phyloP scores from a whole-genome alignment of 1,284 basidiomycete genomes.

The Trichosporon sp. region DNA sequence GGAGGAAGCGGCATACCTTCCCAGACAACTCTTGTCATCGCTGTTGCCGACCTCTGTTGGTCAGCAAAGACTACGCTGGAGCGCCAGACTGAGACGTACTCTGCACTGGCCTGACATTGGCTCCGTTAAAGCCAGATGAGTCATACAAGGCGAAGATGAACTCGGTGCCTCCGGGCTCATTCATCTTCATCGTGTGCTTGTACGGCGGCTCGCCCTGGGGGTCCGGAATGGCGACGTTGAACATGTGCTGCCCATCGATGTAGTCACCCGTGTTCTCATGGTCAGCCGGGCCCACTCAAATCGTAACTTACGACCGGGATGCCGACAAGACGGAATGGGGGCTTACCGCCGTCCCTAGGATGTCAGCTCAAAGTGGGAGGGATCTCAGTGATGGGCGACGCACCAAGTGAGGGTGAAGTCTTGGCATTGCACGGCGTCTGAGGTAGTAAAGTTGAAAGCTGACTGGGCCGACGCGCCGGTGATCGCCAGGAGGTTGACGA shows the following conservation, averaged over 20 bases:
- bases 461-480: slow-evolving; percentile 4
- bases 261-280: slow-evolving; percentile 24
- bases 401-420: slow-evolving; percentile 40
- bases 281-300: neutral
- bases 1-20: slow-evolving; percentile 10
- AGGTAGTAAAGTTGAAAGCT: slow-evolving; percentile 36
- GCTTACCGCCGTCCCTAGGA: slow-evolving; percentile 36
- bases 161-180: slow-evolving; percentile 34
- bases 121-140: slow-evolving; percentile 36
- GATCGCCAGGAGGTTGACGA: neutral
- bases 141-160: slow-evolving; percentile 41
- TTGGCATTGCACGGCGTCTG: slow-evolving; percentile 37
- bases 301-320: slow-evolving; percentile 28
- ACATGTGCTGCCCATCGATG: slow-evolving; percentile 26
- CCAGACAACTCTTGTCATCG: slow-evolving; percentile 29
- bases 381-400: slow-evolving; percentile 1
- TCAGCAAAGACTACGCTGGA: neutral
- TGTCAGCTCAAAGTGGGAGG: slow-evolving; percentile 7
- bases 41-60: slow-evolving; percentile 13
- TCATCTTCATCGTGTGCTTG: slow-evolving; percentile 29
- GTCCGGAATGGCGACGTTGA: slow-evolving; percentile 38
- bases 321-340: slow-evolving; percentile 35
- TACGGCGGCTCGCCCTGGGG: slow-evolving; percentile 17
- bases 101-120: slow-evolving; percentile 36
- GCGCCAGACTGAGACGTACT: slow-evolving; percentile 25